Evolutionary conservation across 192 early-diverging fungal genomes (phyloP).

Genomic region (Chytriomyces sp.): DNA sequence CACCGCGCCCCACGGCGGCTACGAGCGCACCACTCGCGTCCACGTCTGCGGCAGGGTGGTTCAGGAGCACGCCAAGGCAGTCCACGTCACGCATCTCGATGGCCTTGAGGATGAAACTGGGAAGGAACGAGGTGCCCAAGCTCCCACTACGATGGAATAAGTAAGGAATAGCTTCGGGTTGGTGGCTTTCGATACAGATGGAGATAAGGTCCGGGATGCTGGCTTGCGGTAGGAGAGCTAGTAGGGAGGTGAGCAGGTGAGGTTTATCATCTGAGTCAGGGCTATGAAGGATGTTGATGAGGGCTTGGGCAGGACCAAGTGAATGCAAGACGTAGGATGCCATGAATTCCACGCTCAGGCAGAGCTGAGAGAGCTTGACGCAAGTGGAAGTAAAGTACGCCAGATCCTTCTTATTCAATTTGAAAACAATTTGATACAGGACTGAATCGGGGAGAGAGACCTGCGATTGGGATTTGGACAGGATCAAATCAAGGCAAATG

Average conservation of each 20-base stretch:
- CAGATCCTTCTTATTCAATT: neutral
- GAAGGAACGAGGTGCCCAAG: neutral
- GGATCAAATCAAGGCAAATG: too few relatives aligned
- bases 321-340: conserved; percentile 13
- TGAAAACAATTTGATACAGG: neutral
- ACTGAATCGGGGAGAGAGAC: conserved; percentile 16
- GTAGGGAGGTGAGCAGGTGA: neutral
- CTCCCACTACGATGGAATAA: neutral
- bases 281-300: neutral
- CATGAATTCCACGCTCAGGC: conserved; percentile 16
- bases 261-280: neutral
- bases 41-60: neutral
- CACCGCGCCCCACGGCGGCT: neutral
- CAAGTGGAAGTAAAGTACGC: neutral
- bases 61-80: neutral
- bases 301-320: neutral
- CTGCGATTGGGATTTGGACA: neutral
- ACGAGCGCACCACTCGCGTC: neutral
- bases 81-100: neutral
- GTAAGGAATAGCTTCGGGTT: neutral
- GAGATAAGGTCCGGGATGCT: neutral
- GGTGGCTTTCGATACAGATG: neutral
- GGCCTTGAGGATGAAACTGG: neutral
- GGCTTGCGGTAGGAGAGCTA: neutral
- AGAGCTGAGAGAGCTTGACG: neutral